Evolutionary conservation across 192 early-diverging fungal genomes (phyloP).

Genomic region (Rhizoclosmatium sp.): DNA sequence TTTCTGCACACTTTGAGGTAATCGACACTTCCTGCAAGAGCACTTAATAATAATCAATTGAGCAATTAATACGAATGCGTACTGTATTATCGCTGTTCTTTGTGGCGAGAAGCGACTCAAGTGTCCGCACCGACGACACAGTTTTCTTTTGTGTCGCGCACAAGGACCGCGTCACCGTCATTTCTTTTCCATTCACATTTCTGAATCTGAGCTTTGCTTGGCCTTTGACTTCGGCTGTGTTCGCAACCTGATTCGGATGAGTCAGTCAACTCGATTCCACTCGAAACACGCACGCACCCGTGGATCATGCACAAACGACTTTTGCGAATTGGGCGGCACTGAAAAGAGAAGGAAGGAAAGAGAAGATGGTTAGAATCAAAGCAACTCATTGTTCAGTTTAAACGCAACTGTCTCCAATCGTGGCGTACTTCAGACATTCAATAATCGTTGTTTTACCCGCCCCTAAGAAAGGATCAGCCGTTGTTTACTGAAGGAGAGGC

Average conservation of each 20-base stretch:
- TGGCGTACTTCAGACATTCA: constrained; percentile 94
- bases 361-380: no score
- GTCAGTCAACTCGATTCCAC: neutral
- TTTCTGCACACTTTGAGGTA: constrained; percentile 81
- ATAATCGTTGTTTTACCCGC: constrained; percentile 99
- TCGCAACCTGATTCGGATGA: constrained; percentile 59
- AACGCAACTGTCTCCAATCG: constrained; percentile 73
- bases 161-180: constrained; percentile 82
- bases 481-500: neutral
- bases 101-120: constrained; percentile 71
- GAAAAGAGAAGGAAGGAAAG: no score
- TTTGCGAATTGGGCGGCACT: constrained; percentile 85
- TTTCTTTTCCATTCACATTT: constrained; percentile 74
- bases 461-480: constrained; percentile 54
- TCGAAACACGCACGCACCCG: constrained; percentile 60
- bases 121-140: constrained; percentile 69
- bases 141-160: constrained; percentile 74
- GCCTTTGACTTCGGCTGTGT: constrained; percentile 83
- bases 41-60: no score
- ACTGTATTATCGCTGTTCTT: constrained; percentile 37
- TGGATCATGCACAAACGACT: constrained; percentile 95
- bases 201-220: constrained; percentile 89
- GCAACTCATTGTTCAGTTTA: no score
- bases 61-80: neutral
- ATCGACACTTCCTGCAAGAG: constrained; percentile 65